Evolutionary conservation across 345 rosid species (phyloP).

Genomic region (Xanthoceras sorbifolium): DNA sequence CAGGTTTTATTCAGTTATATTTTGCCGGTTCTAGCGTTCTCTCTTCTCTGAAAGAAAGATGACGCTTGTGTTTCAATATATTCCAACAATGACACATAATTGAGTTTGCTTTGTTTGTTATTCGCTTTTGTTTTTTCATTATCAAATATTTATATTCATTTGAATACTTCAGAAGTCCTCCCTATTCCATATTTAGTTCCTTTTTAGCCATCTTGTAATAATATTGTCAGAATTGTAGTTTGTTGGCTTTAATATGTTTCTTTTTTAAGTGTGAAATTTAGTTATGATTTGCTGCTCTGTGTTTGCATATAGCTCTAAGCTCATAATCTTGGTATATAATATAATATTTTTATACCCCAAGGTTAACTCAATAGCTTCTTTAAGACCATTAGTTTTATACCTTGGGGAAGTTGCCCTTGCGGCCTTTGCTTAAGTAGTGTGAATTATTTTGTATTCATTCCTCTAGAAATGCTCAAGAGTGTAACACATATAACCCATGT

Average conservation of each 20-base stretch:
- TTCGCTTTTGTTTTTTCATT: neutral
- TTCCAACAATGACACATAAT: neutral
- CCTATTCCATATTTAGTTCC: neutral
- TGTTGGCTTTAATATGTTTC: neutral
- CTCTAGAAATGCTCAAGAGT: neutral
- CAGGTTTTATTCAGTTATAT: constrained; percentile 34
- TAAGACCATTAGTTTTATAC: neutral
- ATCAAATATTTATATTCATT: neutral
- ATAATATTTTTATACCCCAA: neutral
- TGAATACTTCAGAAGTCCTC: neutral
- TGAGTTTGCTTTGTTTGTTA: neutral
- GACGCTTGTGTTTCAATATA: neutral
- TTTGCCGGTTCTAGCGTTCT: neutral
- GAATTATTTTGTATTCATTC: neutral
- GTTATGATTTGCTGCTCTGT: neutral
- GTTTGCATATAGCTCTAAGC: neutral
- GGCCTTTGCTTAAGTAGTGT: neutral
- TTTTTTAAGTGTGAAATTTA: neutral
- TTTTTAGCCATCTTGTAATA: neutral
- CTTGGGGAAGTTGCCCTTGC: neutral
- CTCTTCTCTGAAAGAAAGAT: neutral
- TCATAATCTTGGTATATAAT: neutral
- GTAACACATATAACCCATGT: neutral
- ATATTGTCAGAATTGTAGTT: neutral
- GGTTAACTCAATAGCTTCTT: neutral